phyloP scores from a whole-genome alignment of 179 eudicot genomes.

The Spinacia oleracea region DNA sequence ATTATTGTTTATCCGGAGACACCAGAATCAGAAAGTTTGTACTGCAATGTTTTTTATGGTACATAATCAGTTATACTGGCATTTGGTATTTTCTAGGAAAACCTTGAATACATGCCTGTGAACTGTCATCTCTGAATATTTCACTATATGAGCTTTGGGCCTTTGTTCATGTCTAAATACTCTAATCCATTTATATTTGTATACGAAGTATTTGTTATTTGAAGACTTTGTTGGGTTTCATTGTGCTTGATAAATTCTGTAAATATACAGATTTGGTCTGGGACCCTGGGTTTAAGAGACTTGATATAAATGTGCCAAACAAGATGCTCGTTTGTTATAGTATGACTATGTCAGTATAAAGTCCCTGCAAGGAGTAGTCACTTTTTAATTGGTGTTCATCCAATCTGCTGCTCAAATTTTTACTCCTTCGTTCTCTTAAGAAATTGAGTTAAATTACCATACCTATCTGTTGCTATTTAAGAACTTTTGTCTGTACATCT shows the following conservation, averaged over 20 bases:
- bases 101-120: not conserved
- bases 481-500: too few species aligned
- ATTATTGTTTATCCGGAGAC: conserved; percentile 62
- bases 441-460: not conserved
- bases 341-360: not conserved
- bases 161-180: too few species aligned
- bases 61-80: conserved; percentile 23
- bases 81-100: conserved; percentile 8
- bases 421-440: not conserved
- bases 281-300: not conserved
- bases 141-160: conserved; percentile 3
- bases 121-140: conserved; percentile 1
- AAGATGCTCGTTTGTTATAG: not conserved
- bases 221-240: not conserved
- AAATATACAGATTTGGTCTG: not conserved
- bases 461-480: not conserved
- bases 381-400: not conserved
- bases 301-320: not conserved
- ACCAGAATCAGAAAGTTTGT: conserved; percentile 75
- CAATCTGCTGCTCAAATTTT: not conserved
- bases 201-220: not conserved
- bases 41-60: conserved; percentile 86
- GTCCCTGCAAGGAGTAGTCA: not conserved
- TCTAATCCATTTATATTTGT: not conserved
- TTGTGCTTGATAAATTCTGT: not conserved